Conservation (phyloP, 179 eudicot species). For the Patellifolia procumbens region DNA sequence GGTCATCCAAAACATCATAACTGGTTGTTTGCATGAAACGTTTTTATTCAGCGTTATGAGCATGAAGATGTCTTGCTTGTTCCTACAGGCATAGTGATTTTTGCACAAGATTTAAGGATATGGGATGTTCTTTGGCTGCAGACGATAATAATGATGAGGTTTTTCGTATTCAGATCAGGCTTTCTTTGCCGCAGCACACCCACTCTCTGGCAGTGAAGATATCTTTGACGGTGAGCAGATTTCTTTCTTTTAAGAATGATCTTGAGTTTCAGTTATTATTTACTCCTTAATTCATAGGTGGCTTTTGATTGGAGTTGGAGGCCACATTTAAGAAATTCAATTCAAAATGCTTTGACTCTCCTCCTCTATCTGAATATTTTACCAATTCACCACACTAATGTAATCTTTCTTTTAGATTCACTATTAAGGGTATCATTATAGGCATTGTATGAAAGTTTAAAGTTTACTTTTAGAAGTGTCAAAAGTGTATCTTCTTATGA, state of each 20-base stretch:
- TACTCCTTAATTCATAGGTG: neutral
- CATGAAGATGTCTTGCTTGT: conserved; percentile 27
- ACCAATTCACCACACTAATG: no score
- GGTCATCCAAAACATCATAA: neutral
- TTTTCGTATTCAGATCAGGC: conserved; percentile 57
- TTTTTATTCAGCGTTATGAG: conserved; percentile 17
- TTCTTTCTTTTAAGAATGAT: neutral
- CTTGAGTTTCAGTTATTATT: neutral
- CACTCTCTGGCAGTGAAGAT: conserved; percentile 56
- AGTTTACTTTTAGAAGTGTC: no score
- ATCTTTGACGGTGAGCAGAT: conserved; percentile 43
- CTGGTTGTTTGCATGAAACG: conserved; percentile 7
- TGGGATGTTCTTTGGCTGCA: conserved; percentile 37
- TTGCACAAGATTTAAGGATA: conserved; percentile 37
- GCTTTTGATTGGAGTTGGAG: no score
- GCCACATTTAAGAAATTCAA: no score
- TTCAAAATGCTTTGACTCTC: no score
- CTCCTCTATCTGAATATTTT: no score
- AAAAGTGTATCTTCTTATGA: no score
- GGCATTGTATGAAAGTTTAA: no score
- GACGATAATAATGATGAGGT: conserved; percentile 41
- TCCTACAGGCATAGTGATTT: conserved; percentile 60
- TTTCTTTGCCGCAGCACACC: conserved; percentile 36
- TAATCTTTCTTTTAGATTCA: no score
- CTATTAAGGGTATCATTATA: no score